phyloP scores from a whole-genome alignment of 345 rosid genomes.

The Syzygium jambos region DNA sequence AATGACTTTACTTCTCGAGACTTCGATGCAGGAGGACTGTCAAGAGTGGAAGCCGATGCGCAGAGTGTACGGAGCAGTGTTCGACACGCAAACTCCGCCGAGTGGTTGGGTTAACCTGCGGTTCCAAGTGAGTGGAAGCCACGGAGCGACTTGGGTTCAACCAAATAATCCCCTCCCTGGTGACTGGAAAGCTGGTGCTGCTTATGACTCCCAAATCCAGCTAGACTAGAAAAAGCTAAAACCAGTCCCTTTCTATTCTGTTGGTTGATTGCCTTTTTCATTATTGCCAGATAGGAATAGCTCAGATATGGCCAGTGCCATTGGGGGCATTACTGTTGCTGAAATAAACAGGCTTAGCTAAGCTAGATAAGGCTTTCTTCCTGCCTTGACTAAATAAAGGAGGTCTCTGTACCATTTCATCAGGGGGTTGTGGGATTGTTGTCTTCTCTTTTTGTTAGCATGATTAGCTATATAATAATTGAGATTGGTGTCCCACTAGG shows the following conservation, averaged over 20 bases:
- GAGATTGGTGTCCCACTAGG: background rate
- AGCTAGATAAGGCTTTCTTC: background rate
- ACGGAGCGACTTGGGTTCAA: slow-evolving; percentile 41
- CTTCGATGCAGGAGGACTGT: slow-evolving; percentile 36
- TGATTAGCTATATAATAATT: background rate
- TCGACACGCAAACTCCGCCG: slow-evolving; percentile 54
- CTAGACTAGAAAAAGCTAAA: slow-evolving; percentile 20
- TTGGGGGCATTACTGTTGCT: background rate
- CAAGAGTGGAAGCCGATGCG: slow-evolving; percentile 67
- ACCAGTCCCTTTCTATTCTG: background rate
- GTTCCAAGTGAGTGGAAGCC: slow-evolving; percentile 40
- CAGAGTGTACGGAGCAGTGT: slow-evolving; percentile 67
- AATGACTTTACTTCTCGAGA: background rate
- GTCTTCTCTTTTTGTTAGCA: background rate
- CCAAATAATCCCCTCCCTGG: slow-evolving; percentile 43
- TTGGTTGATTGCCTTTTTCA: background rate
- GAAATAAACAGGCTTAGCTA: background rate
- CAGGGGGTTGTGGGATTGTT: background rate
- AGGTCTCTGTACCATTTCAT: background rate
- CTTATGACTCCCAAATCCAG: slow-evolving; percentile 44
- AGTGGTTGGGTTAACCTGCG: slow-evolving; percentile 35
- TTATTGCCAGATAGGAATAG: background rate
- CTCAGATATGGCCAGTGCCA: background rate
- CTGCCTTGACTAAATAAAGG: background rate
- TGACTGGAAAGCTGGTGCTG: slow-evolving; percentile 60